These are phyloP conservation scores for Chimonanthus praecox DNA, from an alignment of 164 flowering plant species.

Conservation along the genomic window DNA sequence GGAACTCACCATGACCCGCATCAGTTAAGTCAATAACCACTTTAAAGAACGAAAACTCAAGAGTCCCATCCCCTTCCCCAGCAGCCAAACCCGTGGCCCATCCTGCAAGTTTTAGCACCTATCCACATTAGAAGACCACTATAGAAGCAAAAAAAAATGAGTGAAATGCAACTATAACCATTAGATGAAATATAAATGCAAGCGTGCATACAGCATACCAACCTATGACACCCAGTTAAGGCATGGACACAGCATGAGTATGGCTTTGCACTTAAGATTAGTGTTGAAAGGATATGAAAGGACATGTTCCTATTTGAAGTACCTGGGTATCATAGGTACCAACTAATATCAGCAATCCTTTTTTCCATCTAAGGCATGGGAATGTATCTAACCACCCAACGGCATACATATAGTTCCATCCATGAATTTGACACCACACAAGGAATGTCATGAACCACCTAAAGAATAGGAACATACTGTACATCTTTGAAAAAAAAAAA, in stretches of 20 bases:
- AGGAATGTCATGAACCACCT: too few species aligned
- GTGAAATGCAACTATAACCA: not conserved
- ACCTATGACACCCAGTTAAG: not conserved
- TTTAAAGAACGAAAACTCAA: conserved; percentile 72
- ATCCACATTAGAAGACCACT: not conserved
- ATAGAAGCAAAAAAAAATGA: not conserved
- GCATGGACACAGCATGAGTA: not conserved
- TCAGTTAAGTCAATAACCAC: conserved; percentile 78
- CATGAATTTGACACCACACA: too few species aligned
- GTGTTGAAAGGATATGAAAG: not conserved
- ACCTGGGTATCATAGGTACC: not conserved
- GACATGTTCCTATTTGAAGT: not conserved
- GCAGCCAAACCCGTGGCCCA: conserved; percentile 92
- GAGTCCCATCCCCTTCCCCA: conserved; percentile 68
- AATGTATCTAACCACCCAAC: not conserved
- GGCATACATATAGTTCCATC: too few species aligned
- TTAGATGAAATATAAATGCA: too few species aligned
- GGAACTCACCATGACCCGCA: conserved; percentile 88
- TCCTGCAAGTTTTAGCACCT: conserved; percentile 38
- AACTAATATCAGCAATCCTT: not conserved
- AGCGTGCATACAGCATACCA: too few species aligned
- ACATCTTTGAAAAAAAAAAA: too few species aligned
- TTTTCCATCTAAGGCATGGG: not conserved
- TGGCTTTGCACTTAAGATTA: not conserved
- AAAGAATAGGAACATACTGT: too few species aligned